Evolutionary conservation across 2,329 filamentous ascomycete species (phyloP).

Genomic region (Sclerotinia spermophila): DNA sequence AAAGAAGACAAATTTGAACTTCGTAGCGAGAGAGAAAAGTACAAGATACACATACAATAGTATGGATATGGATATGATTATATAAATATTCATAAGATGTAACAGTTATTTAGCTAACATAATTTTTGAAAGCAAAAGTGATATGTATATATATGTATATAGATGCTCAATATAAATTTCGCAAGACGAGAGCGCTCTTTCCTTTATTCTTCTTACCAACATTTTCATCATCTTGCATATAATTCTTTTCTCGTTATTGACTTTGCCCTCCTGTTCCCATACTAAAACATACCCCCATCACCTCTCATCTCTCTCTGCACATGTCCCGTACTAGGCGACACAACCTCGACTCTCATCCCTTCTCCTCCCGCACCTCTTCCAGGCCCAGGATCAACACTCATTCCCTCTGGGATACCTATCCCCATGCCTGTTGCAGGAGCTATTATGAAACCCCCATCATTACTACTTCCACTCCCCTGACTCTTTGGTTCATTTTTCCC

Average conservation of each 20-base stretch:
- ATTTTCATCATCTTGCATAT: neutral
- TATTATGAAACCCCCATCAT: slow-evolving; percentile 12
- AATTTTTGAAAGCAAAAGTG: neutral
- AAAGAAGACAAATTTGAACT: too few species aligned
- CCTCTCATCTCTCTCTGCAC: neutral
- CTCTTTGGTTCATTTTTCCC: slow-evolving; percentile 20
- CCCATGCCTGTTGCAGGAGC: neutral
- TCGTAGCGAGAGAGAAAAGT: too few species aligned
- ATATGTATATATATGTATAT: neutral
- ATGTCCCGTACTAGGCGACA: neutral
- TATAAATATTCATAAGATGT: neutral
- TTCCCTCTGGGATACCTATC: neutral
- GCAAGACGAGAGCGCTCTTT: neutral
- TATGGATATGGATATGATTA: neutral
- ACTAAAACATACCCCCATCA: slow-evolving; percentile 11
- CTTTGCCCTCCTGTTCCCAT: neutral
- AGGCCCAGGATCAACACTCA: neutral
- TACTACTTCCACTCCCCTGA: slow-evolving; percentile 15
- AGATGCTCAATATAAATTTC: neutral
- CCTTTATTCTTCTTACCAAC: neutral
- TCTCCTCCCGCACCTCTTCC: neutral
- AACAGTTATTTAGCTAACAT: neutral
- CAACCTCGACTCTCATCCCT: neutral
- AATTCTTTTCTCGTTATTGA: neutral
- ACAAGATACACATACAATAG: neutral